Conservation (phyloP, 257 asterid species). For the Nicotiana attenuata region DNA sequence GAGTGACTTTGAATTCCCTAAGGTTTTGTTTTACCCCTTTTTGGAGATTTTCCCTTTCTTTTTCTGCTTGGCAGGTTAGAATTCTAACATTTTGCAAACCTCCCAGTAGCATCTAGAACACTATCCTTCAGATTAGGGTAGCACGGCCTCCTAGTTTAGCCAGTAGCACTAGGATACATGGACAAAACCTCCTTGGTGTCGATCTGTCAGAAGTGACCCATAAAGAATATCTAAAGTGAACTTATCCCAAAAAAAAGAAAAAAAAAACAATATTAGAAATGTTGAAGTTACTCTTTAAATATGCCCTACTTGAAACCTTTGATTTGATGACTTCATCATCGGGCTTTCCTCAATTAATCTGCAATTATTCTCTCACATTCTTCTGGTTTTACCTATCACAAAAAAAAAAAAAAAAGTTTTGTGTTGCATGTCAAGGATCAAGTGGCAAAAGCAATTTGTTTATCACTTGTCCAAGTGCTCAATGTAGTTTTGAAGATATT, state of each 20-base stretch:
- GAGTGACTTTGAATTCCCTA: neutral
- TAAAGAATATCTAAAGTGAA: neutral
- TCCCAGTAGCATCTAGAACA: slow-evolving; percentile 5
- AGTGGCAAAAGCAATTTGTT: neutral
- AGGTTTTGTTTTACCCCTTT: neutral
- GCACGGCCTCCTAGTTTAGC: neutral
- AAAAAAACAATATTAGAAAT: neutral
- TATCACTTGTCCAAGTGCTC: neutral
- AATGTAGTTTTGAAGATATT: neutral
- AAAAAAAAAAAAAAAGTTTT: neutral
- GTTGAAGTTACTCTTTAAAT: neutral
- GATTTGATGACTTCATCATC: slow-evolving; percentile 6
- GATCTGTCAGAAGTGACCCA: slow-evolving; percentile 10
- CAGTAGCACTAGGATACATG: slow-evolving; percentile 13
- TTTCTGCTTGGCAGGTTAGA: slow-evolving; percentile 21
- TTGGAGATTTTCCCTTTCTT: slow-evolving; percentile 3
- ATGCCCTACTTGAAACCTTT: neutral
- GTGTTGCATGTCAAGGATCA: neutral
- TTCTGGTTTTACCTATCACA: neutral
- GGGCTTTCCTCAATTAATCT: neutral
- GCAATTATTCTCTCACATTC: neutral
- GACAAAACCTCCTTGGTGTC: slow-evolving; percentile 10
- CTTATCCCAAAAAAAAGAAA: neutral
- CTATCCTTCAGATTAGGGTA: neutral
- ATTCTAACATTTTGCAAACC: slow-evolving; percentile 8